Base-by-base conservation (phyloP, 1,284 basidiomycete species). In the Boletellus dicymbophilus region DNA sequence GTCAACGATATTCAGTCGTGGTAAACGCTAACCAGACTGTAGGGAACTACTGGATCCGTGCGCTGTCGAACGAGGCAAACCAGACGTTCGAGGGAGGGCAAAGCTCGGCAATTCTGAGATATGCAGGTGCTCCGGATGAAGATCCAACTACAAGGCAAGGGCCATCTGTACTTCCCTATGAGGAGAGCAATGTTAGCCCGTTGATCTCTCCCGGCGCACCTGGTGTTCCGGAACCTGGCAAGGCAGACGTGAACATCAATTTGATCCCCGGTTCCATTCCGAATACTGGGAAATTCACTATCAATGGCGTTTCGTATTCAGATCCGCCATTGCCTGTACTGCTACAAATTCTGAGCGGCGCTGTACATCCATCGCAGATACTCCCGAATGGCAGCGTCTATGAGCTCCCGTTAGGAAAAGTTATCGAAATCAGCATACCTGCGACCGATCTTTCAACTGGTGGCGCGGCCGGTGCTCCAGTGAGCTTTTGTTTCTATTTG, bases 71-170 rank as follows among this genome's bases (percentile, higher is more conserved):
- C 48, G 54, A 52, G 25, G 44, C 51, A 4, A 21, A 75, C 26
- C 40, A 54, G 20, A 54, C 49, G 3, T 72, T 75, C 52, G 58
- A 52, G n/a, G 66, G 67, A 7, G 76, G 76, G 3, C 53, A 72
- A 37, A 79, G 76, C 59, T 72, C 72, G 5, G 81, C 79, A 6
- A 78, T 83, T 48, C 59, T 84, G n/a, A 72, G 76, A 27, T 84
- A 84, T 59, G 50, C 44, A 0, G 74, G 75, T 16, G 81, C 81
- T 1, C 53, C 63, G 0, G 52, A 53, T 4, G 46, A 33, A 8
- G 78, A 81, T 16, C 80, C 78, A 0, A 71, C 60, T 3, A 70
- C 72, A 1, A 50, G 54, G 1, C 60, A 66, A 47, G 55, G 59
- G 0, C 59, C 66, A 6, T 66, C 56, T 48, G 59, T 53, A 9